Base-by-base conservation (phyloP, 371 early-diverging fungal species). In the Synchytrium microbalum region DNA sequence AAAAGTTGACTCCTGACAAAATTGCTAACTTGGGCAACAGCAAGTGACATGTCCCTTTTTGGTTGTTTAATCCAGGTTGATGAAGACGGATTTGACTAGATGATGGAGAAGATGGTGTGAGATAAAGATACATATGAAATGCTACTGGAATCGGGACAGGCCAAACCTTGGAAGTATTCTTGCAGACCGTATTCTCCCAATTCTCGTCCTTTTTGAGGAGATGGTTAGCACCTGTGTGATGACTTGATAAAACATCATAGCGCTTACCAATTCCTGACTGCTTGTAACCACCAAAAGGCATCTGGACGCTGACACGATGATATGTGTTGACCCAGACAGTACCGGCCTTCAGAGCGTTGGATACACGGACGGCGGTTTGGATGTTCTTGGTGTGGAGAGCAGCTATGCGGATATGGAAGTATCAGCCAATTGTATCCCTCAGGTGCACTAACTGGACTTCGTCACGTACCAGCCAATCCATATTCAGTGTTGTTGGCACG, bases 321-420 rank as follows among this genome's bases (percentile, higher is more conserved):
- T 68, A 74, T 58, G 55, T 74, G 64, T 79, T 82, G 66, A 88
- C 86, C 91, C 92, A 91, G 13, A 92, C 84, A 23, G 88, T 90
- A 24, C 95, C 94, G 0, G 91, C 83, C 61, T 85, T 79, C 56
- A 93, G 70, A 63, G 75, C 79, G 38, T 82, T 83, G 61, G 83
- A 79, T 61, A 81, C 83, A 63, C 75, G 72, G 62, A 86, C 83
- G 24, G 90, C 90, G 38, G 76, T 79, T 58, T 82, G 77, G 53
- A 87, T 55, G 67, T 86, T 79, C 61, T 72, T 77, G 3, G 93
- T 88, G 72, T 87, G 89, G 3, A 95, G 88, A 33, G 90, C 88
- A 2, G 91, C 56, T 19, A 19, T n/a, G n/a, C n/a, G n/a, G n/a
- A n/a, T n/a, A n/a, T n/a, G n/a, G n/a, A n/a, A n/a, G n/a, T n/a